A percentile compares a stretch with the other conserved stretches of the same genome.
Evolutionary conservation across 2,329 filamentous ascomycete genomes (phyloP).

Genomic region (Phaeosphaeriaceae sp.): DNA sequence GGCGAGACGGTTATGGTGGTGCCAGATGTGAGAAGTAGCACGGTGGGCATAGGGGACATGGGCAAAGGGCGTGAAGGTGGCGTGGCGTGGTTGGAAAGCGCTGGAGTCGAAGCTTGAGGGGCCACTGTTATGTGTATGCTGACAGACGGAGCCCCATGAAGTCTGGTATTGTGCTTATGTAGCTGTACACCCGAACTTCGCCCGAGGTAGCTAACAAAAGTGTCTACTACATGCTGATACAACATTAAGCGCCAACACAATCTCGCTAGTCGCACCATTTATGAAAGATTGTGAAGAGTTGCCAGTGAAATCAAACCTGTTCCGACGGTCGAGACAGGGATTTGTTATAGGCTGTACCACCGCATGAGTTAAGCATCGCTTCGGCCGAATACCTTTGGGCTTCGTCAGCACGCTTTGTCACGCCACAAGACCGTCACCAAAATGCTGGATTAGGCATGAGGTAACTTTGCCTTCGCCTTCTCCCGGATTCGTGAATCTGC

Average conservation of each 20-base stretch:
- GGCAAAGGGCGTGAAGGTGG: constrained; percentile 23
- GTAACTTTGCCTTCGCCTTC: background rate
- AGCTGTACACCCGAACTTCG: background rate
- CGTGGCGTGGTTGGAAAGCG: constrained; percentile 41
- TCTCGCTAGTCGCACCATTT: background rate
- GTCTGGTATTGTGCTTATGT: background rate
- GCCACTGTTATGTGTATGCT: background rate
- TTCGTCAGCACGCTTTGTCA: background rate
- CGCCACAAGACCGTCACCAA: background rate
- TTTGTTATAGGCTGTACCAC: background rate
- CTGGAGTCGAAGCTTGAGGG: constrained; percentile 9
- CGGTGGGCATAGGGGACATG: constrained; percentile 44
- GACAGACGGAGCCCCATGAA: background rate
- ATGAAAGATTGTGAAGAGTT: background rate
- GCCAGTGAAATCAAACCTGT: background rate
- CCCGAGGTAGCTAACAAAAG: background rate
- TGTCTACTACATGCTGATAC: background rate
- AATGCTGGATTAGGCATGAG: background rate
- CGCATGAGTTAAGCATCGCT: background rate
- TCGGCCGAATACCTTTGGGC: background rate
- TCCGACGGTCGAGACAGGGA: background rate
- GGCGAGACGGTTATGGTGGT: constrained; percentile 80
- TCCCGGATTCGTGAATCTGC: background rate
- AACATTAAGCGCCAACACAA: background rate
- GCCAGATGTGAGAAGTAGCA: constrained; percentile 74